Percentiles rank a stretch among this genome's conserved stretches.
These are phyloP conservation scores for Tetracladium marchalianum DNA, from an alignment of 495 filamentous ascomycete species.

Conservation along the genomic window DNA sequence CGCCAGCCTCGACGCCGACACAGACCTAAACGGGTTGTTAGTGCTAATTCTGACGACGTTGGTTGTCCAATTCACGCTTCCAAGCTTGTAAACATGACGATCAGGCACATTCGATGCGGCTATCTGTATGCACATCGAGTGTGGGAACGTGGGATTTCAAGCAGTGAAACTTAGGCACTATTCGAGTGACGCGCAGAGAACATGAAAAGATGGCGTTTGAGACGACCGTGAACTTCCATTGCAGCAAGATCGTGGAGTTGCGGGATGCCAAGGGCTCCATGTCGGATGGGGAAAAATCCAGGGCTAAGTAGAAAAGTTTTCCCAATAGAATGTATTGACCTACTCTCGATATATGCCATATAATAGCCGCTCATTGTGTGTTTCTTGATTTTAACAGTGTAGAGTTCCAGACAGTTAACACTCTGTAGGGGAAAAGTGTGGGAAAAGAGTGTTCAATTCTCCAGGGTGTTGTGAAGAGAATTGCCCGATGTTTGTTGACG, in stretches of 20 bases:
- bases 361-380: conserved; percentile 48
- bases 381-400: conserved; percentile 3
- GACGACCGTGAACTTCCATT: conserved; percentile 3
- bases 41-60: conserved; percentile 23
- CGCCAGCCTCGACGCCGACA: conserved; percentile 94
- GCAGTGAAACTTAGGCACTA: conserved; percentile 7
- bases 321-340: conserved; percentile 26
- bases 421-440: conserved; percentile 12
- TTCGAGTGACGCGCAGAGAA: conserved; percentile 1
- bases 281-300: not conserved
- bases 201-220: conserved; percentile 1
- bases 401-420: conserved; percentile 13
- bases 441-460: conserved; percentile 6
- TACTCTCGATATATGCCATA: conserved; percentile 55
- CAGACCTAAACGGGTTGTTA: conserved; percentile 60
- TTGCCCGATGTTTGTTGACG: conserved; percentile 14
- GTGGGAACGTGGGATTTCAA: not conserved
- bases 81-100: too few relatives aligned
- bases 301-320: conserved; percentile 1
- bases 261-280: not conserved
- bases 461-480: conserved; percentile 11
- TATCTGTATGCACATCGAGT: too few relatives aligned
- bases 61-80: conserved; percentile 1
- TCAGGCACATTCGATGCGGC: too few relatives aligned
- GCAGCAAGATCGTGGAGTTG: conserved; percentile 9